Percentiles rank a stretch among this genome's conserved stretches.
Conservation (phyloP, 768 basidiomycete genomes). For the Tylopilus rubrobrunneus region DNA sequence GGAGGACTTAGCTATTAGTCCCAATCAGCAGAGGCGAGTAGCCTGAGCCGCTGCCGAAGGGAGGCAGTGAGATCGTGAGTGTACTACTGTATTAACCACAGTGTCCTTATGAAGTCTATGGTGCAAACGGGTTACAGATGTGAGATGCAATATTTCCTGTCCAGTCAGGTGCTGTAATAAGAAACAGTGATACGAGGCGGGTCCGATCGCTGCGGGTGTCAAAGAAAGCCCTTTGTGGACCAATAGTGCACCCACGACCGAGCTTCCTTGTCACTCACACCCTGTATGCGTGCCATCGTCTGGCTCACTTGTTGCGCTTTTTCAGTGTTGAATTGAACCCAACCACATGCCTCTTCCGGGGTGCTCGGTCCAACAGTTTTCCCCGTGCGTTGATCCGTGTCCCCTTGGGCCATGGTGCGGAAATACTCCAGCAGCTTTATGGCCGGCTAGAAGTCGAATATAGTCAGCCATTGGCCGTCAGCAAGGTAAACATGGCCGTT, state of each 20-base stretch:
- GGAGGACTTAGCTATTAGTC: no score
- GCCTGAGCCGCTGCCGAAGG: no score
- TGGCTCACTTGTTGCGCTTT: not conserved
- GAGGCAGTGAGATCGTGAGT: no score
- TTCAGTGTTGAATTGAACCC: not conserved
- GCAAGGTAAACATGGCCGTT: no score
- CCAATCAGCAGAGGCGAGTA: no score
- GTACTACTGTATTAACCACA: no score
- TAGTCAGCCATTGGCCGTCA: not conserved
- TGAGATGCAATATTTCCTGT: no score
- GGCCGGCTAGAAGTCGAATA: slow-evolving; percentile 23
- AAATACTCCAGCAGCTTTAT: slow-evolving; percentile 31
- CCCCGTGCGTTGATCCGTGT: not conserved
- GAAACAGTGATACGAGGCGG: not conserved
- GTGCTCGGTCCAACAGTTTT: not conserved
- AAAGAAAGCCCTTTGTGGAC: not conserved
- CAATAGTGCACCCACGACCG: slow-evolving; percentile 7
- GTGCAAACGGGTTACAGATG: no score
- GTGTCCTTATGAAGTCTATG: no score
- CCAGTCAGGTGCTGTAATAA: no score
- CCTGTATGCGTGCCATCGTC: slow-evolving; percentile 5
- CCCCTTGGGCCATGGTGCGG: slow-evolving; percentile 6
- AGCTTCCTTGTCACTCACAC: not conserved
- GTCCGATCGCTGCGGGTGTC: not conserved
- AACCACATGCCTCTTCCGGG: not conserved